A percentile compares a stretch with the other conserved stretches of the same genome.
Evolutionary conservation across 768 basidiomycete genomes (phyloP).

Genomic region (Solioccasus polychromus): DNA sequence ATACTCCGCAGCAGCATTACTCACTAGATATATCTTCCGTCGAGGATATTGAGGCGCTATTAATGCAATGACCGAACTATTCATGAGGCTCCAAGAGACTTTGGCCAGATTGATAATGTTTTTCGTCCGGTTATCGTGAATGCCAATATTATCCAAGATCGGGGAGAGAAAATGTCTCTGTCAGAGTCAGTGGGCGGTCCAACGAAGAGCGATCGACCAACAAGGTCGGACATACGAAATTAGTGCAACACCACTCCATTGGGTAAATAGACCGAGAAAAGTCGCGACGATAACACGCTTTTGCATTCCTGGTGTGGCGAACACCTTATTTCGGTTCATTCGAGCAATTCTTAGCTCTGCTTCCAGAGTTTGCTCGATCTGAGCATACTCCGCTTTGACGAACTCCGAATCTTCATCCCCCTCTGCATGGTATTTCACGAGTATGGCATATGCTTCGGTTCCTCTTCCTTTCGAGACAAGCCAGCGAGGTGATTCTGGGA

Average conservation of each 20-base stretch:
- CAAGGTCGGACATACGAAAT: constrained; percentile 14
- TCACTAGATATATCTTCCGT: constrained; percentile 15
- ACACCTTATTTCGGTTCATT: not conserved
- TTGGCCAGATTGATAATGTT: constrained; percentile 12
- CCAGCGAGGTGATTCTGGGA: constrained; percentile 65
- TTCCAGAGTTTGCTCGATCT: constrained; percentile 55
- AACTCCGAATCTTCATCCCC: constrained; percentile 51
- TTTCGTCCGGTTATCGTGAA: constrained; percentile 20
- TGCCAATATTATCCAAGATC: constrained; percentile 16
- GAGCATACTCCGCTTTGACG: constrained; percentile 53
- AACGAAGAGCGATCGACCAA: rapidly evolving
- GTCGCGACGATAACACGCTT: constrained; percentile 5
- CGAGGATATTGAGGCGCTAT: constrained; percentile 9
- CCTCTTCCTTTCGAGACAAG: constrained; percentile 55
- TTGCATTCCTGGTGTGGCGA: constrained; percentile 12
- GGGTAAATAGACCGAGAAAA: constrained; percentile 5
- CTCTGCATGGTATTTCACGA: constrained; percentile 62
- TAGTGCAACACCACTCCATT: constrained; percentile 15
- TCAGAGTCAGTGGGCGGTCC: not conserved
- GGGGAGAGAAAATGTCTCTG: constrained; percentile 11
- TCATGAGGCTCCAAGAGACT: constrained; percentile 2
- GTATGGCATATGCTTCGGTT: constrained; percentile 45
- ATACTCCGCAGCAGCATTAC: not conserved
- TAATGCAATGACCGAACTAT: not conserved
- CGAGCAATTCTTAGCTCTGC: constrained; percentile 4